Evolutionary conservation across 208 protist species (phyloP), one percentile per base, ranked within the genome.

Genomic region (Leishmania major): DNA sequence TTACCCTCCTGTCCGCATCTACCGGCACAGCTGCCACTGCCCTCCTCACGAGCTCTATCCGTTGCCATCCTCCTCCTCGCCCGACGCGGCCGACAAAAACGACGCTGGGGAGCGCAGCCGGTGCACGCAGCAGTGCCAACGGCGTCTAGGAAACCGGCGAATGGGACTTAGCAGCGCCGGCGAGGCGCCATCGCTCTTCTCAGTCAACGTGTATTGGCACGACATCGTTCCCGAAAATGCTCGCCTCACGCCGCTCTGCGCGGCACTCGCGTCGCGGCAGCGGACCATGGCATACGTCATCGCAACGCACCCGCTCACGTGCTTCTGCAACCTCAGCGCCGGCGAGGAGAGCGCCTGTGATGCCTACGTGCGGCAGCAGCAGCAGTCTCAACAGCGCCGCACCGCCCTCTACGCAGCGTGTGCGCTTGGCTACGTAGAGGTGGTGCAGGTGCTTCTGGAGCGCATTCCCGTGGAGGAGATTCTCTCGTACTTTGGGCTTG

Each of bases 381-480:
- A 84, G n/a, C 62, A 84, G n/a, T 57, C 84, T n/a, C 86, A 86
- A 40, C 88, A 92, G 67, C 87, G 91, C 55, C 85, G 87, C 53
- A 88, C 87, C 73, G 90, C 93, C 31, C 73, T 97, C 28, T 87
- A 92, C 37, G 91, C 87, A 7, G 85, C 89, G 28, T 92, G 90
- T 40, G 89, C 91, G 10, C 85, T 97, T 0, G 93, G 93, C 49
- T 97, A 97, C 79, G 79, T 70, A 28, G 87, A 93, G 13, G 87
- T 95, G 43, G 76, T 97, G 35, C 91, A 90, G 59, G 91, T 93
- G 22, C 78, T 97, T 45, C 88, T 95, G 31, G 88, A 95, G 87
- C 92, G 92, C 37, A 91, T 94, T 35, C 82, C 86, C 3, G 77
- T 93, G 45, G 82, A 90, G 81, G 93, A 96, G 79, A 17, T 95